phyloP scores from a whole-genome alignment of 2,329 filamentous ascomycete genomes.

The Botryotinia calthae region DNA sequence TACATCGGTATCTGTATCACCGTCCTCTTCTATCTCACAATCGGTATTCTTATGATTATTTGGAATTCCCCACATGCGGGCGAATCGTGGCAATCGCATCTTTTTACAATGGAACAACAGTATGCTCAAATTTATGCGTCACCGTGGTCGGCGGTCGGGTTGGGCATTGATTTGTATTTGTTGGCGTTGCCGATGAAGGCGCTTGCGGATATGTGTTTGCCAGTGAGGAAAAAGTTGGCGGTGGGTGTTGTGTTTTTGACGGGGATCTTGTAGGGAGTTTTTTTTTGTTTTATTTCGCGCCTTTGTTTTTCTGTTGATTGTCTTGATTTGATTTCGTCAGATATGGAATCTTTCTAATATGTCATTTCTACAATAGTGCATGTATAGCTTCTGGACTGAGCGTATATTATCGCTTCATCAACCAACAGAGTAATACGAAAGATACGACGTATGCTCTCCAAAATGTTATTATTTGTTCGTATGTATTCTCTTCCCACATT shows the following conservation, averaged over 20 bases:
- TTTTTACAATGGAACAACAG: background rate
- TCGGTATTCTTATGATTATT: background rate
- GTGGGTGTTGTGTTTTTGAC: background rate
- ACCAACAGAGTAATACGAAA: background rate
- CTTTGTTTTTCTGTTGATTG: background rate
- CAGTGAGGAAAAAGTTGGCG: background rate
- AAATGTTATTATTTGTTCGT: background rate
- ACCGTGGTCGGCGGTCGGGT: background rate
- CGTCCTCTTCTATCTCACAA: background rate
- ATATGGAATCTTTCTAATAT: rapidly evolving
- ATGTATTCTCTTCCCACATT: background rate
- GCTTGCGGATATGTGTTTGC: background rate
- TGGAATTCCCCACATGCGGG: background rate
- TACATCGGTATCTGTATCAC: background rate
- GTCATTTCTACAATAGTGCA: background rate
- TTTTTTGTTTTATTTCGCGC: too few relatives aligned
- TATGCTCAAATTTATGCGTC: background rate
- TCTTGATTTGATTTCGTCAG: background rate
- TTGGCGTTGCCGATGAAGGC: background rate
- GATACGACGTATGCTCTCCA: background rate
- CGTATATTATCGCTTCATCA: background rate
- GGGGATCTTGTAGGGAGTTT: background rate
- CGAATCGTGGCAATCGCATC: background rate
- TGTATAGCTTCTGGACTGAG: background rate
- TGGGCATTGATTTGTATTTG: background rate